phyloP scores from a whole-genome alignment of 169 alveolate genomes.

The Babesia ovis region DNA sequence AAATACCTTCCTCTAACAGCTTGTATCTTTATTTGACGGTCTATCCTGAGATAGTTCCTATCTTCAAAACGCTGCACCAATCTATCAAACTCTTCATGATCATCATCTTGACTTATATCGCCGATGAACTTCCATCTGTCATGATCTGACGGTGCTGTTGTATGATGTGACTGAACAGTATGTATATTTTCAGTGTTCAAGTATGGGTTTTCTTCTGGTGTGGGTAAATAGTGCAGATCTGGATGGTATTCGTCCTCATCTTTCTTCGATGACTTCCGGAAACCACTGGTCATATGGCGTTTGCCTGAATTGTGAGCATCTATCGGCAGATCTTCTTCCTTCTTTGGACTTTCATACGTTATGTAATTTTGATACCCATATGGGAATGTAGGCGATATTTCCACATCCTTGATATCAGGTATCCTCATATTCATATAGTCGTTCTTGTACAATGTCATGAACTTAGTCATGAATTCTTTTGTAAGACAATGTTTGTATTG shows the following conservation, averaged over 20 bases:
- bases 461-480: constrained; percentile 22
- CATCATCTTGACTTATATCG: neutral
- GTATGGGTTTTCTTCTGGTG: neutral
- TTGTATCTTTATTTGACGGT: neutral
- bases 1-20: constrained; percentile 3
- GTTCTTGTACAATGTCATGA: constrained; percentile 31
- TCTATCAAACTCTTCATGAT: neutral
- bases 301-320: neutral
- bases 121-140: constrained; percentile 12
- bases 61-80: neutral
- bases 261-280: too few relatives aligned
- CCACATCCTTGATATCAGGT: neutral
- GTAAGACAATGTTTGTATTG: constrained; percentile 15
- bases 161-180: neutral
- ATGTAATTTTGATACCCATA: neutral
- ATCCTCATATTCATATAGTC: constrained; percentile 9
- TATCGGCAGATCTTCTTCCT: neutral
- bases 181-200: neutral
- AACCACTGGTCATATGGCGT: too few relatives aligned
- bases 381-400: neutral
- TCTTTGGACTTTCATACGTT: neutral
- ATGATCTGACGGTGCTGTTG: neutral
- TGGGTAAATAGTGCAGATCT: neutral
- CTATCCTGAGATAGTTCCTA: neutral
- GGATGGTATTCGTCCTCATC: neutral